Base-by-base conservation (phyloP, 177 flowering plant genomes). In the Vitis hybrid region DNA sequence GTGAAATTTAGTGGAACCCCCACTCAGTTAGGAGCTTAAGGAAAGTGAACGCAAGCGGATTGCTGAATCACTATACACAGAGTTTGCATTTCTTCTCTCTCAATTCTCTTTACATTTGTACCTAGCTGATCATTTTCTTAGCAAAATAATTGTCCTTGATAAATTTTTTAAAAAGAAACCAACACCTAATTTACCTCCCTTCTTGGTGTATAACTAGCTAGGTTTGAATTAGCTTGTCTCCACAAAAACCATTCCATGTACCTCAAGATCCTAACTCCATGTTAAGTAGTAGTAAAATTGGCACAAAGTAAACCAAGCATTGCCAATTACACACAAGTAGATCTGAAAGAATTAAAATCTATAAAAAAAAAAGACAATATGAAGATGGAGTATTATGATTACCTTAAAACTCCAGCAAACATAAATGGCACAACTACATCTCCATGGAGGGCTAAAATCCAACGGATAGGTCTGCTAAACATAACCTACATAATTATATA, bases 361-460 rank as follows among this genome's bases (percentile, higher is more conserved):
- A 7, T 20, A 12, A 26, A 26, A 20, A 19, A 50, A 2, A 20
- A 26, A 9, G 3, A 53, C 39, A 34, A 34, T 34, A 34, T 34
- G 39, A 4, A 5, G 39, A 52, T 7, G 14, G 16, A 45, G 16
- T 18, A 39, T 7, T 1, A 61, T 31, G 63, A 16, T 78, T 80
- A 89, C 99, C 99, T 93, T 53, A 74, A 67, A 75, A 87, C 73
- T 66, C 97, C 98, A 68, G 92, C 97, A 93, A 82, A 90, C n/a
- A 63, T 74, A 77, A 95, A 88, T 13, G 99, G 99, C 50, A 95
- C 86, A 70, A 87, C 83, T 49, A 73, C 81, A 78, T 89, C 89
- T 67, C 99, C 99, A 74, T 90, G 96, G 58, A 95, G 88, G 52
- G 99, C 93, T 87, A 91, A 79, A 76, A 95, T 86, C 99, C 99